Evolutionary conservation across 1,284 basidiomycete species (phyloP), one percentile per base, ranked within the genome.

Genomic region (Pyrrhoderma noxium): DNA sequence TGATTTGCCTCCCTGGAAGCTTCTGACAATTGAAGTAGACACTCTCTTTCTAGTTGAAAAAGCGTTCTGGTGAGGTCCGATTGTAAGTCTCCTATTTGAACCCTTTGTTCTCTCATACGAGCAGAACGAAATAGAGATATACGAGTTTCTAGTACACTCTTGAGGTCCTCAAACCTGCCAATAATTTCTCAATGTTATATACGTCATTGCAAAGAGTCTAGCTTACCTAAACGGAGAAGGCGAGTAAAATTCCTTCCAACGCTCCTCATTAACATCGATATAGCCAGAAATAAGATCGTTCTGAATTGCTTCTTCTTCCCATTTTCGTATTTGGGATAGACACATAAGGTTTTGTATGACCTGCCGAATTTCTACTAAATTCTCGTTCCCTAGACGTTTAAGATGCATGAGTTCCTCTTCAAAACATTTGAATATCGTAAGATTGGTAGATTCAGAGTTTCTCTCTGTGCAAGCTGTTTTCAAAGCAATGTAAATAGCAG

Each of bases 131-230:
- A 65, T n/a, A 97, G 73, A 1, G 91, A 89, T 14, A 88, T 74
- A 2, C 92, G 84, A 1, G 89, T 90, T 1, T 90, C 85, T 61
- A 92, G 74, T 40, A 97, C 76, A 36, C 74, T 77, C 61, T 97
- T 93, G 7, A 87, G 69, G 57, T 84, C 77, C 2, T 72, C 63
- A 63, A 95, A 95, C 27, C 92, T 94, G 35, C 49, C 27, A 34
- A 21, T 37, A 41, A 13, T n/a, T n/a, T n/a, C n/a, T n/a, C n/a
- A n/a, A n/a, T n/a, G n/a, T n/a, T n/a, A n/a, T n/a, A 43, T 55
- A 59, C 76, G 80, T 60, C 56, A 90, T 89, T 85, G 81, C 57
- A 88, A 86, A n/a, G n/a, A n/a, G n/a, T n/a, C n/a, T n/a, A n/a
- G 14, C 74, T 73, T 1, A 66, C 42, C 54, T 77, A 73, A 8